These are phyloP conservation scores for Phytophthora pseudosyringae DNA, from an alignment of 352 stramenopile genomes.

Conservation along the genomic window DNA sequence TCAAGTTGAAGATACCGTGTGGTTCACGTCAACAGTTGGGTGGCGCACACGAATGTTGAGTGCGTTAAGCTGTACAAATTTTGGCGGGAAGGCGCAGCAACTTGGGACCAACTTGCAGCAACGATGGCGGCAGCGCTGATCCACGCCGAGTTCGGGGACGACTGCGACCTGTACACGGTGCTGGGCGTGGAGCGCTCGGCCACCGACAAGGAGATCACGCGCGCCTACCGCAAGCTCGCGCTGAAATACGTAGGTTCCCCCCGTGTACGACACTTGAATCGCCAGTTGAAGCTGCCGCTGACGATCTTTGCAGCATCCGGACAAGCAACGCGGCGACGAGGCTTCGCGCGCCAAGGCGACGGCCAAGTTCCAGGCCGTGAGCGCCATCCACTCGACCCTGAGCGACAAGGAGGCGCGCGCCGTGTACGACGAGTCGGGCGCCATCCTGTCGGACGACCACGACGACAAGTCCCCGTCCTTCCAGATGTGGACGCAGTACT, in stretches of 20 bases:
- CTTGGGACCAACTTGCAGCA: background rate
- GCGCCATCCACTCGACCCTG: conserved; percentile 86
- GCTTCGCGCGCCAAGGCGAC: conserved; percentile 56
- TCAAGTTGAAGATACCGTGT: conserved; percentile 39
- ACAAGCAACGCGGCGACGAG: conserved; percentile 89
- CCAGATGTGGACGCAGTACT: conserved; percentile 89
- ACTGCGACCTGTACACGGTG: conserved; percentile 83
- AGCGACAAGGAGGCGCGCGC: conserved; percentile 74
- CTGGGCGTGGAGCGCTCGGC: conserved; percentile 60
- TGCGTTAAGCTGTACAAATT: background rate
- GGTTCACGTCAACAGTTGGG: conserved; percentile 29
- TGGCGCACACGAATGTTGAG: conserved; percentile 7
- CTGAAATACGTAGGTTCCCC: conserved; percentile 67
- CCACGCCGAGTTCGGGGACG: conserved; percentile 60
- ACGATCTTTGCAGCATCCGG: conserved; percentile 72
- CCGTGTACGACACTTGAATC: conserved; percentile 4
- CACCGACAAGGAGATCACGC: conserved; percentile 77
- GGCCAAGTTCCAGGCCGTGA: conserved; percentile 89
- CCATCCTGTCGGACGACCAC: conserved; percentile 61
- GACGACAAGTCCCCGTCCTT: conserved; percentile 58
- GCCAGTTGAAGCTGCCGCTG: conserved; percentile 13
- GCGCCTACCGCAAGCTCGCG: conserved; percentile 70
- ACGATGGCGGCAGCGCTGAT: conserved; percentile 55
- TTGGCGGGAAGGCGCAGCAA: conserved; percentile 7
- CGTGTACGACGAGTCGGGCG: conserved; percentile 88